A percentile compares a stretch with the other conserved stretches of the same genome.
Evolutionary conservation across 1,284 basidiomycete species (phyloP).

Genomic region (Trametes sp.): DNA sequence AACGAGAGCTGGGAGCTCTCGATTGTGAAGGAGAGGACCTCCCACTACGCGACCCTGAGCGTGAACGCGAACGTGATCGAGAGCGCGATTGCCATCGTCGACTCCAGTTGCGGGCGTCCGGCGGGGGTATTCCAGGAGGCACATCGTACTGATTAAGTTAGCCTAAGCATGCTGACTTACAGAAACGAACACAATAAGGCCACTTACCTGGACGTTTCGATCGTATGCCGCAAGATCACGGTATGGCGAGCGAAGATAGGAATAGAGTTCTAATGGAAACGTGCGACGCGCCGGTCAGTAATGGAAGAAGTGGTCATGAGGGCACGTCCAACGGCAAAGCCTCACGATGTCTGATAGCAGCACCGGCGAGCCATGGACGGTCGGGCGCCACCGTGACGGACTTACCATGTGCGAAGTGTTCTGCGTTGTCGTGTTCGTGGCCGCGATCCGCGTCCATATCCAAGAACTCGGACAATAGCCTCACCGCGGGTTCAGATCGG

Average conservation of each 20-base stretch:
- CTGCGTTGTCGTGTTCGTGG: constrained; percentile 71
- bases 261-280: constrained; percentile 74
- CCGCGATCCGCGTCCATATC: constrained; percentile 67
- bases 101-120: constrained; percentile 41
- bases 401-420: constrained; percentile 90
- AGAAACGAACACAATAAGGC: constrained; percentile 1
- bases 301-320: constrained; percentile 15
- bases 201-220: constrained; percentile 75
- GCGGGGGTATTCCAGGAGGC: constrained; percentile 47
- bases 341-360: constrained; percentile 11
- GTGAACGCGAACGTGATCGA: constrained; percentile 27
- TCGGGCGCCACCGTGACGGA: constrained; percentile 27
- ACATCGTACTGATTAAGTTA: constrained; percentile 59
- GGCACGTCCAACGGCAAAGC: constrained; percentile 1
- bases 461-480: constrained; percentile 83
- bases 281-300: constrained; percentile 20
- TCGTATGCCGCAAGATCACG: constrained; percentile 84
- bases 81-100: constrained; percentile 50
- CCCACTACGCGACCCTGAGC: constrained; percentile 19
- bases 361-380: constrained; percentile 16
- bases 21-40: constrained; percentile 14
- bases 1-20: constrained; percentile 8
- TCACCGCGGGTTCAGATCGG: constrained; percentile 84
- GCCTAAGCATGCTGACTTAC: constrained; percentile 7
- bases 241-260: constrained; percentile 85